Conservation (phyloP, 2,329 filamentous ascomycete species). For the Fusarium graminum region DNA sequence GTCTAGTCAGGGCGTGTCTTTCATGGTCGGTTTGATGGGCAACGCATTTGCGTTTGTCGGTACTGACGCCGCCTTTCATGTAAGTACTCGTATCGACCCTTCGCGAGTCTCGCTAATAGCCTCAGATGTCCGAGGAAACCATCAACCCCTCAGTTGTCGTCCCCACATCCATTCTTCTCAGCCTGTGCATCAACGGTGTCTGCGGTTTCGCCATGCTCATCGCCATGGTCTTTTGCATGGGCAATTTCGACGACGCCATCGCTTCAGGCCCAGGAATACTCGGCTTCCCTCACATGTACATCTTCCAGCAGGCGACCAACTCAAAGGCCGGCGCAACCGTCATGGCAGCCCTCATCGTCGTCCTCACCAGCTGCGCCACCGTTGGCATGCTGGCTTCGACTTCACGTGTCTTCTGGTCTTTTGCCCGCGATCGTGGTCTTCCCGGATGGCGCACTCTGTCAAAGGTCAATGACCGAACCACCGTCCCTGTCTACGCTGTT, state of each 20-base stretch:
- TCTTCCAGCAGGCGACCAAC: slow-evolving; percentile 65
- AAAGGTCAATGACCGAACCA: slow-evolving; percentile 47
- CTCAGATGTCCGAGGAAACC: slow-evolving; percentile 61
- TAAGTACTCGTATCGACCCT: not conserved
- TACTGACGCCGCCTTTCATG: slow-evolving; percentile 52
- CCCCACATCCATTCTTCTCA: slow-evolving; percentile 63
- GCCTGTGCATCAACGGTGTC: slow-evolving; percentile 63
- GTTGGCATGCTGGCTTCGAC: slow-evolving; percentile 69
- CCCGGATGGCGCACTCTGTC: slow-evolving; percentile 51
- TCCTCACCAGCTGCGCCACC: slow-evolving; percentile 62
- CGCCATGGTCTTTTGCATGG: slow-evolving; percentile 66
- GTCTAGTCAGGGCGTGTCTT: slow-evolving; percentile 59
- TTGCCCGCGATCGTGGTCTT: slow-evolving; percentile 54
- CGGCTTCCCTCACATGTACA: slow-evolving; percentile 69
- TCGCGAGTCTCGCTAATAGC: rapidly evolving
- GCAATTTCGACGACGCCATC: slow-evolving; percentile 60
- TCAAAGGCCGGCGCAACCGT: slow-evolving; percentile 62
- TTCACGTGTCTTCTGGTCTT: slow-evolving; percentile 69
- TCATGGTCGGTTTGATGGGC: slow-evolving; percentile 60
- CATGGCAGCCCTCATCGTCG: slow-evolving; percentile 63
- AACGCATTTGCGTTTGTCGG: slow-evolving; percentile 55
- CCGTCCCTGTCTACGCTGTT: slow-evolving; percentile 50
- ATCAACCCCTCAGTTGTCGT: slow-evolving; percentile 63
- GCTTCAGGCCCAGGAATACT: slow-evolving; percentile 58
- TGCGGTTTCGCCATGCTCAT: slow-evolving; percentile 70